Base-by-base conservation (phyloP, 768 basidiomycete species). In the Naganishia randhawae region DNA sequence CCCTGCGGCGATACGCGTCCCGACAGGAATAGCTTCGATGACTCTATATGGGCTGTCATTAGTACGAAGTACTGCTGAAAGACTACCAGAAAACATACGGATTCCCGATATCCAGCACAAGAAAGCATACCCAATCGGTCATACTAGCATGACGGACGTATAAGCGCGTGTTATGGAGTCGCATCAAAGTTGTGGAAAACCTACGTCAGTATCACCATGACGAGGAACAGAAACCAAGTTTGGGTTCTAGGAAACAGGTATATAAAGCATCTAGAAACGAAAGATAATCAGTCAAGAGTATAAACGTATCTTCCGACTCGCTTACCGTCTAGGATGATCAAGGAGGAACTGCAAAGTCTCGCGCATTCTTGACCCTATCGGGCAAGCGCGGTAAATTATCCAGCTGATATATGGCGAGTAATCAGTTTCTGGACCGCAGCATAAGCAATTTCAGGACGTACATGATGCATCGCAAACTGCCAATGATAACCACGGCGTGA, bases 191-290 rank as follows among this genome's bases (percentile, higher is more conserved):
- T 25, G 41, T 17, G 27, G 39, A 27, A 1, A 35, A 75, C 87
- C 62, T 74, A 92, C 92, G 86, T 91, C 39, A 95, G 81, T 0
- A 82, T 71, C 3, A 89, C 41, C 27, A 96, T 83, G 27, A 94
- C 78, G 0, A 85, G 84, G 1, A 91, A 70, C 6, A 96, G 85
- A 72, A 95, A 90, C 91, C 92, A 92, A 3, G 93, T 96, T 76
- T 96, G 93, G 74, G 93, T 91, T 0, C 91, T 87, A 0, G 92
- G 92, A 73, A 95, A 95, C 10, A 95, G 84, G 77, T 92, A 90
- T 13, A 92, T 85, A 75, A 89, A 94, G 79, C 92, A 95, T 70
- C 91, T 77, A 41, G 25, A 41, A 61, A 33, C 25, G 17, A 64
- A 52, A 33, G 45, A 41, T 25, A 22, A 42, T 5, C 50, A 69